These are phyloP conservation scores for Pugionium cornutum DNA, from an alignment of 345 rosid species.

Conservation along the genomic window DNA sequence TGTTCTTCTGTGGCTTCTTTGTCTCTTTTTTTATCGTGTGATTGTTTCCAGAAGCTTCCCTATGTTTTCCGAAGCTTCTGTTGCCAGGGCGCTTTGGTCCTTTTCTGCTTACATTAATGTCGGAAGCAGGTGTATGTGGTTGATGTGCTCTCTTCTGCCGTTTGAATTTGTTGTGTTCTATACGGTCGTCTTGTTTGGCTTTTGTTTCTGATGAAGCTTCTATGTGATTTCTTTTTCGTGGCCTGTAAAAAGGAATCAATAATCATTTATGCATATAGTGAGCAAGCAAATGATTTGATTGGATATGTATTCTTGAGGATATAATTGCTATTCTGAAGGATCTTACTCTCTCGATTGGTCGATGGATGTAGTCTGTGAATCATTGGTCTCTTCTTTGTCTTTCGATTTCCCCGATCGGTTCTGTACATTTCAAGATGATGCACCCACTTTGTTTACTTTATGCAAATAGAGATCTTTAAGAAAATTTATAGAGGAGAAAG, in stretches of 20 bases:
- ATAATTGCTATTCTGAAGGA: background rate
- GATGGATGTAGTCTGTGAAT: slow-evolving; percentile 25
- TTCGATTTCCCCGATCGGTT: slow-evolving; percentile 62
- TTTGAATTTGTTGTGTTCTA: slow-evolving; percentile 33
- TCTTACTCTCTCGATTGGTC: slow-evolving; percentile 37
- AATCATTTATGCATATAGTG: too few species aligned
- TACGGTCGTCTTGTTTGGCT: slow-evolving; percentile 25
- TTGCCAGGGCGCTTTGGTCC: slow-evolving; percentile 30
- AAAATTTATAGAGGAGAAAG: background rate
- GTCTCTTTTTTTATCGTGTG: background rate
- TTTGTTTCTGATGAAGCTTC: slow-evolving; percentile 30
- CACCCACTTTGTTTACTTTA: background rate
- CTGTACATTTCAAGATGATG: slow-evolving; percentile 46
- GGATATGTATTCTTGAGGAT: background rate
- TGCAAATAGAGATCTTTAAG: slow-evolving; percentile 10
- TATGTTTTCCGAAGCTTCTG: slow-evolving; percentile 35
- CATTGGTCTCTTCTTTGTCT: slow-evolving; percentile 48
- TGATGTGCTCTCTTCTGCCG: slow-evolving; percentile 29
- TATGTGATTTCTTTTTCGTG: slow-evolving; percentile 31
- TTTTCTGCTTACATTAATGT: slow-evolving; percentile 26
- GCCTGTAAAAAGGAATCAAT: slow-evolving; percentile 17
- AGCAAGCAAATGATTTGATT: background rate
- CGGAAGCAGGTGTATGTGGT: slow-evolving; percentile 29
- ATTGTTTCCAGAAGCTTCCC: slow-evolving; percentile 37
- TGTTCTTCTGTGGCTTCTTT: slow-evolving; percentile 37